Conservation (phyloP, 1,284 basidiomycete species). For the Wallemia mellicola region DNA sequence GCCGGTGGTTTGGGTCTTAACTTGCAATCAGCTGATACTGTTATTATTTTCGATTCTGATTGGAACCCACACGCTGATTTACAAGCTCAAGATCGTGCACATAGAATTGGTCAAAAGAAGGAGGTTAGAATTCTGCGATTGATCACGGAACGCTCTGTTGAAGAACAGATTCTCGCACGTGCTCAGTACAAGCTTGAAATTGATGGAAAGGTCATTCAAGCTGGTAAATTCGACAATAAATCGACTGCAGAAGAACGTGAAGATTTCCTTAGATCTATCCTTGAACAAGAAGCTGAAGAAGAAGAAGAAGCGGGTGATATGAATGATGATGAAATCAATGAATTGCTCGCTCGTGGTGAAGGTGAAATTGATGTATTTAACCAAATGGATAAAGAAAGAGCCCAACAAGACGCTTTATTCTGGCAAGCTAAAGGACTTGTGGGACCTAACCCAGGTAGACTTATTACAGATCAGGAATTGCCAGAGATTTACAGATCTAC, state of each 20-base stretch:
- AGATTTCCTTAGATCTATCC: slow-evolving; percentile 54
- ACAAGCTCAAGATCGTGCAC: slow-evolving; percentile 51
- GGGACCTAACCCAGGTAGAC: slow-evolving; percentile 41
- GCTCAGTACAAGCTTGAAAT: slow-evolving; percentile 94
- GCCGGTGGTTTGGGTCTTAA: slow-evolving; percentile 97
- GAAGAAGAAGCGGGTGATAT: slow-evolving; percentile 82
- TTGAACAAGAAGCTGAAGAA: slow-evolving; percentile 71
- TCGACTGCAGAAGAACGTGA: slow-evolving; percentile 95
- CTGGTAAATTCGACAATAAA: slow-evolving; percentile 96
- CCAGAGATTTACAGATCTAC: slow-evolving; percentile 44
- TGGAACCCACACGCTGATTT: slow-evolving; percentile 80
- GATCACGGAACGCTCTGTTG: slow-evolving; percentile 91
- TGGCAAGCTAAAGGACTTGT: slow-evolving; percentile 50
- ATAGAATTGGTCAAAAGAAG: slow-evolving; percentile 98
- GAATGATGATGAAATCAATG: slow-evolving; percentile 92
- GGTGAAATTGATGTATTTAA: slow-evolving; percentile 50
- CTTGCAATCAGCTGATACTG: slow-evolving; percentile 81
- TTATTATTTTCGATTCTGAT: slow-evolving; percentile 54
- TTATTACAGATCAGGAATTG: slow-evolving; percentile 70
- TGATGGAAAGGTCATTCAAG: slow-evolving; percentile 97
- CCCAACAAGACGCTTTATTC: slow-evolving; percentile 30
- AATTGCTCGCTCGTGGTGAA: slow-evolving; percentile 62
- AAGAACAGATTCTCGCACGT: slow-evolving; percentile 84
- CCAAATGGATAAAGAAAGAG: slow-evolving; percentile 55
- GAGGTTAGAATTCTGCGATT: slow-evolving; percentile 87